Evolutionary conservation across 2,329 filamentous ascomycete genomes (phyloP).

Genomic region (Knoxdaviesia capensis): DNA sequence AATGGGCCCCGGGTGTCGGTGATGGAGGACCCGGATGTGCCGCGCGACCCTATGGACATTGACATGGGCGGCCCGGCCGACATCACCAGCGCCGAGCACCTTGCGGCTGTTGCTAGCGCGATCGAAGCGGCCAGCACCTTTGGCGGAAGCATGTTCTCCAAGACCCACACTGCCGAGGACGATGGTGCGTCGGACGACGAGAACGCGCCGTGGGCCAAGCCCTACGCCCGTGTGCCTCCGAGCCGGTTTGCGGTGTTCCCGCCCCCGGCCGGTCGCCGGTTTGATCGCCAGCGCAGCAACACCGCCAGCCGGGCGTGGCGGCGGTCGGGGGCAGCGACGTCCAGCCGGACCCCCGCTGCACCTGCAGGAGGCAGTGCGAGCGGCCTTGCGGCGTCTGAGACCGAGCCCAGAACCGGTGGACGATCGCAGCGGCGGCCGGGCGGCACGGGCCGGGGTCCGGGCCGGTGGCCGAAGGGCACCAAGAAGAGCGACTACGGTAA

Average conservation of each 20-base stretch:
- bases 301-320: slow-evolving; percentile 9
- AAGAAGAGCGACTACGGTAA: slow-evolving; percentile 51
- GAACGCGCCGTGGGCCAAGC: slow-evolving; percentile 17
- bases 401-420: no score
- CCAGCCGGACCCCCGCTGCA: no score
- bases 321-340: slow-evolving; percentile 4
- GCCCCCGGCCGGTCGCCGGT: slow-evolving; percentile 28
- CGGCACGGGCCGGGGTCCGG: slow-evolving; percentile 43
- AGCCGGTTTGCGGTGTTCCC: slow-evolving; percentile 65
- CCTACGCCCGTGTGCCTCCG: slow-evolving; percentile 40
- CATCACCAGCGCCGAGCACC: no score
- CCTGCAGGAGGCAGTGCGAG: no score
- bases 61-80: no score
- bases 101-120: no score
- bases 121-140: no score
- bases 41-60: no score
- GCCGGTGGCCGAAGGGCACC: slow-evolving; percentile 46
- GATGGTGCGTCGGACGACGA: slow-evolving; percentile 9
- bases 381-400: no score
- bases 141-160: no score
- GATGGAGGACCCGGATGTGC: no score
- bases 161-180: slow-evolving; percentile 11
- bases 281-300: background rate
- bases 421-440: slow-evolving; percentile 32
- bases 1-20: no score